Conservation (phyloP, 192 early-diverging fungal genomes). For the Backusella tuberculispora region DNA sequence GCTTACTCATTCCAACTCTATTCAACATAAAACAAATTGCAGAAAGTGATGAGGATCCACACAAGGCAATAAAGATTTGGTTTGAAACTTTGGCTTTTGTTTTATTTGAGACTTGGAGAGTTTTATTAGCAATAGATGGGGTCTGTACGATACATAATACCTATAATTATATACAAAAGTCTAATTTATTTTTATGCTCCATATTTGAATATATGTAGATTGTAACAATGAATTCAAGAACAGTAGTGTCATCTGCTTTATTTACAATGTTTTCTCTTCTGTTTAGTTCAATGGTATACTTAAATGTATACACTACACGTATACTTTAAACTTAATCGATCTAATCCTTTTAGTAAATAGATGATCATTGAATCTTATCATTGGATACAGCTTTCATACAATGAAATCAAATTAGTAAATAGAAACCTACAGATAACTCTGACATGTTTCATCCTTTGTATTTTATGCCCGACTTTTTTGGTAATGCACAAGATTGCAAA, state of each 20-base stretch:
- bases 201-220: too few relatives aligned
- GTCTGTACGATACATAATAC: background rate
- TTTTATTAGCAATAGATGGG: background rate
- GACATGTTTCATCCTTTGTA: conserved; percentile 1
- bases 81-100: background rate
- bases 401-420: background rate
- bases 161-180: background rate
- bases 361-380: conserved; percentile 11
- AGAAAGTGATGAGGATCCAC: background rate
- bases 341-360: background rate
- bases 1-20: background rate
- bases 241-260: background rate
- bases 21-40: background rate
- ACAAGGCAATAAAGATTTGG: background rate
- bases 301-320: too few relatives aligned
- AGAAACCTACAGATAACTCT: background rate
- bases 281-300: background rate
- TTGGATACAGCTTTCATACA: background rate
- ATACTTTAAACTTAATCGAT: background rate
- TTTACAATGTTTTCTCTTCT: conserved; percentile 1
- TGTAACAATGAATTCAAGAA: conserved; percentile 10
- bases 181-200: too few relatives aligned
- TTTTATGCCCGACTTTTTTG: conserved; percentile 2
- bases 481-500: background rate
- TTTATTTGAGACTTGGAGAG: conserved; percentile 6